Evolutionary conservation across 345 rosid genomes (phyloP), one percentile per base, ranked within the genome.

Genomic region (Kandelia obovata): DNA sequence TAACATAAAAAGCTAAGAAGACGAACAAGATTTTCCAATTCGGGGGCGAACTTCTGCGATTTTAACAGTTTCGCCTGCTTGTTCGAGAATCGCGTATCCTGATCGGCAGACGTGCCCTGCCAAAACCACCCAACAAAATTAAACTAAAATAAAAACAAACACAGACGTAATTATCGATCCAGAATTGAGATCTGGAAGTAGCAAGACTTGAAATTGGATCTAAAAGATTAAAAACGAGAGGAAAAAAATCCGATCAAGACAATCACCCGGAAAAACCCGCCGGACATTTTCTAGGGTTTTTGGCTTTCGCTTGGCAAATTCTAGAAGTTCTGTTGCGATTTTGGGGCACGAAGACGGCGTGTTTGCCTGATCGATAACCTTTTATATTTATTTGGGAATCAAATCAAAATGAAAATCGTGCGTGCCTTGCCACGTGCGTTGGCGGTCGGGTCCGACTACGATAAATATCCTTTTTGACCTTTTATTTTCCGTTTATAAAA

Each of bases 21-120:
- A 78, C 88, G 64, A 32, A 95, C 99, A 89, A 90, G 83, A 80
- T 84, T 83, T 15, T 95, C 99, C 81, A 92, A 77, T 73, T 92
- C 96, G 15, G 96, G 76, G 62, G 96, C 81, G 52, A 96, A 92
- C 83, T 96, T 96, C 86, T 90, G 98, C 69, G 97, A 84, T 71
- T 96, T 96, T 82, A 92, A 31, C 35, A 96, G 86, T 81, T 89
- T 92, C 6, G 96, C 98, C 76, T 96, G 98, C 87, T 96, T 96
- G 89, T 96, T 96, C 34, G 99, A 96, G 80, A 92, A 96, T 71
- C 99, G 85, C 65, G 98, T 92, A 77, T 96, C 99, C 69, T 96
- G 99, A 65, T 96, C 99, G 21, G 97, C 97, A 64, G 98, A 90
- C 46, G 99, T 90, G 28, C 99, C 99, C 99, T 96, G 9, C 1